phyloP scores from a whole-genome alignment of 352 stramenopile genomes.

The Globisporangium barbulae region DNA sequence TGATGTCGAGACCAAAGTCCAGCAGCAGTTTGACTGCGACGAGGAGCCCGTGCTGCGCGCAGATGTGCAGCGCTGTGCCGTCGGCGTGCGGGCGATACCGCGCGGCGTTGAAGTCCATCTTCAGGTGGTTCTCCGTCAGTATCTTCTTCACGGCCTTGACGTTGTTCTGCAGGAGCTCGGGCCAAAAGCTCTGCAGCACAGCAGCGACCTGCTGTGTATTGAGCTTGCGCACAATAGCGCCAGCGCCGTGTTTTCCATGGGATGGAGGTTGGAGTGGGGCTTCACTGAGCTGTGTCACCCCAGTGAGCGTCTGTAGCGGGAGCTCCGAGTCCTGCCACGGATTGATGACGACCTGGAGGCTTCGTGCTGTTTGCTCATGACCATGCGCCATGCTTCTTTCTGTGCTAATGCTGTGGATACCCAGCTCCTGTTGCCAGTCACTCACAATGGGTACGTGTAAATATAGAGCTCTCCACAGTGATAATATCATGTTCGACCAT shows the following conservation, averaged over 20 bases:
- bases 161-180: constrained; percentile 45
- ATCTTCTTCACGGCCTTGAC: constrained; percentile 41
- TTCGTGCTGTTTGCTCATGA: not conserved
- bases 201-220: constrained; percentile 37
- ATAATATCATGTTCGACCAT: not conserved
- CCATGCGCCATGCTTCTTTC: not conserved
- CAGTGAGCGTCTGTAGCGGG: not conserved
- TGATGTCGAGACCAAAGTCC: constrained; percentile 30
- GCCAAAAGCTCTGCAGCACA: constrained; percentile 53
- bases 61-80: constrained; percentile 47
- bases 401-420: not conserved
- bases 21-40: constrained; percentile 40
- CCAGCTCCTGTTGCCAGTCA: not conserved
- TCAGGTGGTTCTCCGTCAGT: constrained; percentile 29
- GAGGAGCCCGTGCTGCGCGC: constrained; percentile 49
- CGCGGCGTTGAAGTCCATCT: constrained; percentile 37
- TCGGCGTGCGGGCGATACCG: constrained; percentile 39
- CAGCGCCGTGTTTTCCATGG: not conserved
- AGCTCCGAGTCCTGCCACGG: constrained; percentile 5
- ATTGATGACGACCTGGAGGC: not conserved
- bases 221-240: constrained; percentile 20
- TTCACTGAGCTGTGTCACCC: not conserved
- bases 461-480: not conserved
- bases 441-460: not conserved
- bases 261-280: not conserved